These are phyloP conservation scores for Fusarium tjaetaba DNA, from an alignment of 2,329 filamentous ascomycete genomes.

Conservation along the genomic window DNA sequence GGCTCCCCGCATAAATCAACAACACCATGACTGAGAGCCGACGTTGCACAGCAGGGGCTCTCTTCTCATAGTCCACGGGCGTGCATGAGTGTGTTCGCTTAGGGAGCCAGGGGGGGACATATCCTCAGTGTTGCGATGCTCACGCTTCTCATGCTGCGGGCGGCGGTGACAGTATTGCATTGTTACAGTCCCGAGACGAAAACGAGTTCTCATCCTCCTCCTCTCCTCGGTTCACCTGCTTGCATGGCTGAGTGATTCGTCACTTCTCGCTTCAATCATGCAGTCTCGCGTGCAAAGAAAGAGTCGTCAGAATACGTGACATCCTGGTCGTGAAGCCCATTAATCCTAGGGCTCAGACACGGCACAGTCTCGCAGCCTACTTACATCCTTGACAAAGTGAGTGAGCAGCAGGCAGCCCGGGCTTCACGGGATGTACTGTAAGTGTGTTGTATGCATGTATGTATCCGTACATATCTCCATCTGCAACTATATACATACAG, in stretches of 20 bases:
- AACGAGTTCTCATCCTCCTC: conserved; percentile 1
- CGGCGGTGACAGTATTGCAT: conserved; percentile 14
- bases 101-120: not conserved
- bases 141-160: conserved; percentile 1
- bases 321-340: conserved; percentile 21
- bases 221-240: not conserved
- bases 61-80: conserved; percentile 5
- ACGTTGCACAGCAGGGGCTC: conserved; percentile 37
- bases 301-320: conserved; percentile 8
- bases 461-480: not conserved
- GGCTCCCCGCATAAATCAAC: conserved; percentile 31
- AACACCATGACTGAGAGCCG: conserved; percentile 19
- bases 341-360: conserved; percentile 23
- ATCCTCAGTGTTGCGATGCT: not conserved
- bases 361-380: conserved; percentile 21
- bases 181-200: conserved; percentile 5
- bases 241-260: conserved; percentile 27
- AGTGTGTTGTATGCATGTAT: not conserved
- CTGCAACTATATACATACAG: conserved; percentile 2
- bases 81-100: conserved; percentile 19
- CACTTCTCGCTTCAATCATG: conserved; percentile 28
- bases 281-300: conserved; percentile 23
- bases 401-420: not conserved
- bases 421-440: not conserved
- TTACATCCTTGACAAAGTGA: conserved; percentile 15